A percentile compares a stretch with the other conserved stretches of the same genome.
Conservation (phyloP, 2,329 filamentous ascomycete genomes). For the Periconia sp. region DNA sequence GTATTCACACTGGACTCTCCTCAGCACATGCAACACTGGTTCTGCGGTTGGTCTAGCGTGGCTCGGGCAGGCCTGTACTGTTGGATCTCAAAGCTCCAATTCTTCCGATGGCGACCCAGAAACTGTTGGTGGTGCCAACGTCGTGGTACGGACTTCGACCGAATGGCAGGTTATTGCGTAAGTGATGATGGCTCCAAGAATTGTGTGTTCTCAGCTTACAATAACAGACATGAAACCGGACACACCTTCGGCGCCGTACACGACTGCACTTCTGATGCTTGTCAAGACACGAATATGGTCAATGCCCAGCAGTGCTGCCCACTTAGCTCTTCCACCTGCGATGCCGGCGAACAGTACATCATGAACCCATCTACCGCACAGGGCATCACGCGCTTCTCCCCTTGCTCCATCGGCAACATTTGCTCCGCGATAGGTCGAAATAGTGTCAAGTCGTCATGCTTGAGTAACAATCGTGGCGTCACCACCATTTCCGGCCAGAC, state of each 20-base stretch:
- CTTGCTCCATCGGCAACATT: conserved; percentile 91
- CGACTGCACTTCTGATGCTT: conserved; percentile 78
- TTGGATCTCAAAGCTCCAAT: conserved; percentile 56
- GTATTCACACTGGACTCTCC: conserved; percentile 92
- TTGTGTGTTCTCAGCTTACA: background rate
- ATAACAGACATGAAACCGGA: conserved; percentile 75
- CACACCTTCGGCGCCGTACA: conserved; percentile 97
- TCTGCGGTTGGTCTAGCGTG: conserved; percentile 90
- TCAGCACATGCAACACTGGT: conserved; percentile 81
- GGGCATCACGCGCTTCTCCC: conserved; percentile 79
- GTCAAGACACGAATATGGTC: conserved; percentile 65
- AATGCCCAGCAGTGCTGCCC: conserved; percentile 80
- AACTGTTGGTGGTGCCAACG: conserved; percentile 83
- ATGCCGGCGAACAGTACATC: conserved; percentile 81
- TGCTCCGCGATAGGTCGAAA: conserved; percentile 83
- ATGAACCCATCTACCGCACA: conserved; percentile 91
- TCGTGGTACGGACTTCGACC: conserved; percentile 80
- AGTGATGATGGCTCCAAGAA: conserved; percentile 14
- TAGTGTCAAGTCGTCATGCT: conserved; percentile 76
- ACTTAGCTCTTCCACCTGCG: conserved; percentile 68
- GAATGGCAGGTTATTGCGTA: conserved; percentile 93
- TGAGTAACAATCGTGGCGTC: conserved; percentile 85
- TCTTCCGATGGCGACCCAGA: conserved; percentile 61
- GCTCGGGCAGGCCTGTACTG: conserved; percentile 84
- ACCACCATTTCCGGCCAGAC: conserved; percentile 80